Conservation (phyloP, 208 protist genomes). For the Trypanosoma vivax region DNA sequence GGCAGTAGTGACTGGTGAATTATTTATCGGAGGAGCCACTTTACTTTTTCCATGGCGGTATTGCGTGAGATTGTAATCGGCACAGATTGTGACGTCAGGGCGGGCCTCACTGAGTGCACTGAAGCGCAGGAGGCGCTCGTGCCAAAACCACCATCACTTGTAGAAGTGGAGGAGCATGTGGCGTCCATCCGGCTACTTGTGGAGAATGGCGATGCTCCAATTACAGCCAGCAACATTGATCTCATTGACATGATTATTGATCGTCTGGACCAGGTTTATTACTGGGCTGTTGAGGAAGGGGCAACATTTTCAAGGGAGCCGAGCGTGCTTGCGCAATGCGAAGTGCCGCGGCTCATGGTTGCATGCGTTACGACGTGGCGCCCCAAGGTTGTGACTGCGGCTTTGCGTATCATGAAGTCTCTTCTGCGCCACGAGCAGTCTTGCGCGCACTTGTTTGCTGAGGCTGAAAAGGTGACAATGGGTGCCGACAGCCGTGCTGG, state of each 20-base stretch:
- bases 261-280: constrained; percentile 47
- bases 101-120: background rate
- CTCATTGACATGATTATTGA: constrained; percentile 33
- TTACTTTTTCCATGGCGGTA: background rate
- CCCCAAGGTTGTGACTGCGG: constrained; percentile 36
- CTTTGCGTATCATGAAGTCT: constrained; percentile 30
- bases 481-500: background rate
- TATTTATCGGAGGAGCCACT: background rate
- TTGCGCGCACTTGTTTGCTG: constrained; percentile 36
- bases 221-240: constrained; percentile 26
- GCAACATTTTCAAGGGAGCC: constrained; percentile 36
- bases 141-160: constrained; percentile 2
- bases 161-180: constrained; percentile 12
- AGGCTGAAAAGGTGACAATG: background rate
- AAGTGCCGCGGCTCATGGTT: constrained; percentile 42
- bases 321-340: constrained; percentile 47
- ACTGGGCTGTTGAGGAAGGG: constrained; percentile 70
- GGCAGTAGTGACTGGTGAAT: too few species aligned
- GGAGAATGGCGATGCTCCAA: constrained; percentile 4
- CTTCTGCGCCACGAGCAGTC: constrained; percentile 49
- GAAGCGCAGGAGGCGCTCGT: background rate
- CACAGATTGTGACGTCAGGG: background rate
- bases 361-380: constrained; percentile 33
- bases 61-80: constrained; percentile 2
- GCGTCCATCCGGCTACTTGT: constrained; percentile 11